Base-by-base conservation (phyloP, 371 early-diverging fungal species). In the Lichtheimia ramosa region DNA sequence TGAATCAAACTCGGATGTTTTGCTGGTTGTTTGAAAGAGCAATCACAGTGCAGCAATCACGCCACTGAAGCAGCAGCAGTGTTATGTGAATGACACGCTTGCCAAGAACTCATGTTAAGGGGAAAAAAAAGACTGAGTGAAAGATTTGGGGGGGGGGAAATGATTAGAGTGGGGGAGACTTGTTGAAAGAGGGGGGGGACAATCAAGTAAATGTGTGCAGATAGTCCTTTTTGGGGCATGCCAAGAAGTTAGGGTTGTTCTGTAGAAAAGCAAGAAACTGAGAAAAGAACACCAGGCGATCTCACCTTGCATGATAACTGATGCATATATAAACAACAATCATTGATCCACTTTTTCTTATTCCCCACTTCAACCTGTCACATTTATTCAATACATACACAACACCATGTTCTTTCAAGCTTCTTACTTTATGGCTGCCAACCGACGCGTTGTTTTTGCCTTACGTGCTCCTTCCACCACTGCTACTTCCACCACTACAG, bases 181-280 rank as follows among this genome's bases (percentile, higher is more conserved):
- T 46, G 12, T 46, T 46, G 10, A 21, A 21, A 10, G 46, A 16
- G 46, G 21, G n/a, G 21, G 7, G 46, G 2, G 12, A 46, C 13
- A 8, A n/a, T 18, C 18, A n/a, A 46, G 21, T 46, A 21, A 46
- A 46, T 46, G 46, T 46, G 46, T 46, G 46, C 21, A 21, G 46
- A 46, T 46, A 21, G 16, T 46, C 34, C 34, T 34, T 34, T 34
- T n/a, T 46, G 46, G 21, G 21, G 46, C 21, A 34, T 53, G 53
- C 53, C 53, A 53, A 53, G 53, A 53, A 53, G 53, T 53, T 25
- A 53, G 53, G 53, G 53, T 34, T 25, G 25, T 51, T 39, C 39
- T 14, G 53, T 20, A 53, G 53, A 53, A 53, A 28, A 16, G 27
- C 39, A 27, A 39, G 25, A 53, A n/a, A 20, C 34, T 27, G 39